Conservation (phyloP, 371 early-diverging fungal genomes). For the Mucor indicus region DNA sequence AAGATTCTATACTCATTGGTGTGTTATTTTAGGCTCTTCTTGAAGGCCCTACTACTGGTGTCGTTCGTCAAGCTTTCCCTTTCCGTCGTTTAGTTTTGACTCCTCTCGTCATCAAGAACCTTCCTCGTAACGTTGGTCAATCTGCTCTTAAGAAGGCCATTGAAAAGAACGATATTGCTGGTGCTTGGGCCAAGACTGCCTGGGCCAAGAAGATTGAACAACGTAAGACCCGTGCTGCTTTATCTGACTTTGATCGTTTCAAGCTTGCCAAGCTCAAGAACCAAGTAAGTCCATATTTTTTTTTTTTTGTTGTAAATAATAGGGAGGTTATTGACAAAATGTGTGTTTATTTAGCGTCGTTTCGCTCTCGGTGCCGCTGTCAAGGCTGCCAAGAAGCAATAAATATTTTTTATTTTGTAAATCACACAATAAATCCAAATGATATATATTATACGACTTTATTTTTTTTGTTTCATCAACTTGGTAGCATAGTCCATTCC, state of each 20-base stretch:
- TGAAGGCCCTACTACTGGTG: slow-evolving; percentile 97
- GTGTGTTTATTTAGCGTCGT: slow-evolving; percentile 43
- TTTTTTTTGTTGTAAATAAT: too few species aligned
- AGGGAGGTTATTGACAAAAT: too few species aligned
- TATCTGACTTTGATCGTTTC: slow-evolving; percentile 97
- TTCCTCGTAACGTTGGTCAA: slow-evolving; percentile 87
- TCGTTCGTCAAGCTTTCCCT: slow-evolving; percentile 82
- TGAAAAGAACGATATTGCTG: slow-evolving; percentile 80
- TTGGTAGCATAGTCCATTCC: slow-evolving; percentile 24
- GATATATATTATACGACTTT: too few species aligned
- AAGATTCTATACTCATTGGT: too few species aligned
- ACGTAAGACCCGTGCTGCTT: slow-evolving; percentile 74
- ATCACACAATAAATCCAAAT: too few species aligned
- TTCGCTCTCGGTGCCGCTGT: slow-evolving; percentile 38
- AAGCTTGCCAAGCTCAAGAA: slow-evolving; percentile 86
- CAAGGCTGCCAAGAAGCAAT: slow-evolving; percentile 45
- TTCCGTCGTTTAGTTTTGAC: slow-evolving; percentile 91
- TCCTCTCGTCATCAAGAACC: slow-evolving; percentile 75
- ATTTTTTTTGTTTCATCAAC: too few species aligned
- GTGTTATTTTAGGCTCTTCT: too few species aligned
- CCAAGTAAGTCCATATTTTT: too few species aligned
- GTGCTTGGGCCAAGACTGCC: slow-evolving; percentile 82
- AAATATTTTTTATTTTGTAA: too few species aligned
- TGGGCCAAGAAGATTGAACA: slow-evolving; percentile 93
- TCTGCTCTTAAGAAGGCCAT: slow-evolving; percentile 78